A percentile compares a stretch with the other conserved stretches of the same genome.
phyloP scores from a whole-genome alignment of 176 grass and related monocot species.

The Olyra latifolia region DNA sequence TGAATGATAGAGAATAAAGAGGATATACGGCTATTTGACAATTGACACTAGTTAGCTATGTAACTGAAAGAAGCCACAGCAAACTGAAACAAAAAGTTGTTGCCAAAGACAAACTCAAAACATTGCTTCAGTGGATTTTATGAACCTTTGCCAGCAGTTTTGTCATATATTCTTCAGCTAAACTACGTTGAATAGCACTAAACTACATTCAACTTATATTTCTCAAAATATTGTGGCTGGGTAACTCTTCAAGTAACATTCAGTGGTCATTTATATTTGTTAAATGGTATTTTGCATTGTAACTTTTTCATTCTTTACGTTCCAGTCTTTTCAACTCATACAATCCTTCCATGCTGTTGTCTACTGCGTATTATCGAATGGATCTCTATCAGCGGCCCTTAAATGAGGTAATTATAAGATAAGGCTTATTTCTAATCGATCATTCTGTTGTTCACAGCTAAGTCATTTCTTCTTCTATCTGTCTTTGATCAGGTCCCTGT shows the following conservation, averaged over 20 bases:
- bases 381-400: conserved; percentile 81
- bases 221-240: neutral
- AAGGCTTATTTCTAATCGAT: conserved; percentile 29
- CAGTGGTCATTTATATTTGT: conserved; percentile 8
- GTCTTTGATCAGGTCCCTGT: conserved; percentile 70
- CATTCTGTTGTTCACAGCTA: conserved; percentile 17
- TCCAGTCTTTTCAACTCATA: conserved; percentile 97
- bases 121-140: conserved; percentile 11
- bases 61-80: neutral
- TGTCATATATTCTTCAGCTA: conserved; percentile 14
- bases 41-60: neutral
- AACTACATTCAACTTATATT: conserved; percentile 7
- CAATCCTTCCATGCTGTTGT: conserved; percentile 79
- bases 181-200: neutral
- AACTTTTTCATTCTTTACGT: conserved; percentile 16
- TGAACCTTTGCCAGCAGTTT: neutral
- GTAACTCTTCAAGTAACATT: neutral
- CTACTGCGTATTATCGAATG: conserved; percentile 91
- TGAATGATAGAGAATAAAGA: neutral
- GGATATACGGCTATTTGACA: neutral
- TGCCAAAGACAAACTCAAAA: neutral
- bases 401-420: conserved; percentile 55
- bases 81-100: neutral
- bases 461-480: neutral
- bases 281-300: conserved; percentile 4